A percentile compares a stretch with the other conserved stretches of the same genome.
phyloP scores from a whole-genome alignment of 2,329 filamentous ascomycete genomes.

The Alternaria gaisen region DNA sequence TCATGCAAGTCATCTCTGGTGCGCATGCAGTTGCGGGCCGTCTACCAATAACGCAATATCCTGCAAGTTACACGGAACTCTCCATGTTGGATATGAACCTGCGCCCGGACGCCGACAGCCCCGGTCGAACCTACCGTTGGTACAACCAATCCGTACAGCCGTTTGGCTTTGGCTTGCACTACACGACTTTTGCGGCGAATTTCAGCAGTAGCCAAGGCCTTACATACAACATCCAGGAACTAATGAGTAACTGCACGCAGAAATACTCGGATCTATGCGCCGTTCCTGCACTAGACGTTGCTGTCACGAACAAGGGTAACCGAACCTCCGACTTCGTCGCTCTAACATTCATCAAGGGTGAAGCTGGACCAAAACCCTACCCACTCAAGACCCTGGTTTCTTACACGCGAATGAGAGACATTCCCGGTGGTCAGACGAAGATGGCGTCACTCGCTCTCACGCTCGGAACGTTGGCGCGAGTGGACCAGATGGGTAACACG shows the following conservation, averaged over 20 bases:
- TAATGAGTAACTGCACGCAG: background rate
- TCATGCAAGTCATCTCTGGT: slow-evolving; percentile 65
- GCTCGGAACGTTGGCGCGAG: slow-evolving; percentile 60
- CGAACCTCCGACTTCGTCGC: slow-evolving; percentile 62
- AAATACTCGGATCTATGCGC: background rate
- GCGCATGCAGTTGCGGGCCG: slow-evolving; percentile 61
- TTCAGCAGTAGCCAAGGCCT: background rate
- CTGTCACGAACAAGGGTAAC: slow-evolving; percentile 55
- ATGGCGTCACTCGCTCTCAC: slow-evolving; percentile 55
- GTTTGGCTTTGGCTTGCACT: slow-evolving; percentile 67
- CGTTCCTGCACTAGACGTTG: background rate
- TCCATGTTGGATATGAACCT: slow-evolving; percentile 66
- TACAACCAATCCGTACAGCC: slow-evolving; percentile 62
- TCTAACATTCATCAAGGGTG: slow-evolving; percentile 60
- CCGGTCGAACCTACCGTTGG: slow-evolving; percentile 68
- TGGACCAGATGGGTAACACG: slow-evolving; percentile 60
- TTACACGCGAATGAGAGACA: slow-evolving; percentile 57
- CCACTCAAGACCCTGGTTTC: slow-evolving; percentile 63
- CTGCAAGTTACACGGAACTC: slow-evolving; percentile 60
- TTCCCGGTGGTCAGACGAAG: slow-evolving; percentile 45
- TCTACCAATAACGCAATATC: slow-evolving; percentile 66
- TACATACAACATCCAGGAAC: background rate
- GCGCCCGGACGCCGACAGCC: slow-evolving; percentile 55
- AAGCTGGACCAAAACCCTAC: slow-evolving; percentile 60
- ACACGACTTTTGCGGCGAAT: slow-evolving; percentile 60